Base-by-base conservation (phyloP, 495 filamentous ascomycete genomes). In the Pseudevernia furfuracea region DNA sequence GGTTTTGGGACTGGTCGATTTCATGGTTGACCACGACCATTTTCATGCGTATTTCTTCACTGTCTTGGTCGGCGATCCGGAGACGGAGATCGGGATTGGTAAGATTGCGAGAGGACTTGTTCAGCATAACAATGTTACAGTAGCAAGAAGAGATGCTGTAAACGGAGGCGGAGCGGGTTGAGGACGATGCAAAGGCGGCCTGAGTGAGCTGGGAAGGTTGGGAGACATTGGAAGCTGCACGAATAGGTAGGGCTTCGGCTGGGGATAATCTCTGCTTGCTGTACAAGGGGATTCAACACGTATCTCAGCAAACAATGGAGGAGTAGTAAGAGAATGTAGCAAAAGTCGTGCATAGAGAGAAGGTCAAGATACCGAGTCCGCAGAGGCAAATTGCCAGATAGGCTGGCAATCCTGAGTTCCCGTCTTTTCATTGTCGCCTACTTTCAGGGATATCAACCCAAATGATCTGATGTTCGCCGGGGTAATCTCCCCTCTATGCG, bases 81-180 rank as follows among this genome's bases (percentile, higher is more conserved):
- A 41, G 57, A 36, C 41, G n/a, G 57, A 59, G n/a, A 25, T 59
- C 2, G 57, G 2, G 57, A 25, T 59, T 21, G 57, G 57, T 15
- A 38, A 32, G 8, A 23, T 55, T 55, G 9, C 17, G 6, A 55
- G n/a, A 21, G 52, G 52, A 21, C 1, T 32, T 12, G 52, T 34
- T 34, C 52, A 19, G 52, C 15, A 34, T 21, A 21, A 34, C 52
- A 55, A 55, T 34, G 28, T 34, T 21, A 34, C 52, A 21, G 52
- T 55, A 21, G 49, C 49, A 8, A 30, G 49, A 53, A 53, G 52
- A 55, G 36, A 6, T 21, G 15, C 52, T 28, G 49, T 17, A 19
- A 28, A 53, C 12, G 28, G 49, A 34, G 52, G 15, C 34, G 52
- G 4, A 34, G 52, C 5, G 10, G 5, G 10, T 34, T 55, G 30